Conservation (phyloP, 2,329 filamentous ascomycete species). For the Claviceps purpurea region DNA sequence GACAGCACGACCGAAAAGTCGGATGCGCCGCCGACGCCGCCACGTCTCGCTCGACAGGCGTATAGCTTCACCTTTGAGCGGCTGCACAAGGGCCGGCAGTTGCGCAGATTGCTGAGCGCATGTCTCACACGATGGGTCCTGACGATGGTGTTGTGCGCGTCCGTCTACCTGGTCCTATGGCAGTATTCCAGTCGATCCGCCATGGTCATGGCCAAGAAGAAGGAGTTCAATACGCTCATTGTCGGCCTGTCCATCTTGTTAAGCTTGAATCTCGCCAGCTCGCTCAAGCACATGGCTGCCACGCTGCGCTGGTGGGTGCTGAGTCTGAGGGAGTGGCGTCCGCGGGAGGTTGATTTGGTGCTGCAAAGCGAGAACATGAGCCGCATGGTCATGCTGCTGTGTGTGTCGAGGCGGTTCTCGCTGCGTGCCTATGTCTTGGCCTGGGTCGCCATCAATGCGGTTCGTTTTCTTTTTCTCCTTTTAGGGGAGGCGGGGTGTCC, state of each 20-base stretch:
- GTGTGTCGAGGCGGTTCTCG: constrained; percentile 7
- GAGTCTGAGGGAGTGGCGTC: constrained; percentile 20
- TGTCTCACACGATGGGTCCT: constrained; percentile 15
- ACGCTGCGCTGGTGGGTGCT: constrained; percentile 34
- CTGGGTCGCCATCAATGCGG: constrained; percentile 13
- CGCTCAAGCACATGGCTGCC: constrained; percentile 28
- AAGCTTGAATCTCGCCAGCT: constrained; percentile 27
- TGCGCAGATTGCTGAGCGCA: constrained; percentile 8
- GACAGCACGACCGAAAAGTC: constrained; percentile 1
- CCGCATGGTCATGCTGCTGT: constrained; percentile 10
- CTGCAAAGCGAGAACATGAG: constrained; percentile 14
- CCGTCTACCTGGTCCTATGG: constrained; percentile 17
- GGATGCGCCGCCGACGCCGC: background rate
- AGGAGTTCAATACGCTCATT: constrained; percentile 29
- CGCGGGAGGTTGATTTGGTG: constrained; percentile 19
- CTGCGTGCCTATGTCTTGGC: constrained; percentile 11
- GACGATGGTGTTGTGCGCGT: constrained; percentile 15
- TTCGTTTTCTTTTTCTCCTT: constrained; percentile 1
- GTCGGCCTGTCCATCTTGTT: constrained; percentile 29
- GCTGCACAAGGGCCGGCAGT: constrained; percentile 10
- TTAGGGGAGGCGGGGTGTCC: no score
- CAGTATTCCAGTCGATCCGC: constrained; percentile 15
- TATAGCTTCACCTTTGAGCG: constrained; percentile 11
- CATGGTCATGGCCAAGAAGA: constrained; percentile 22
- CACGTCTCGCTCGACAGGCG: background rate